These are phyloP conservation scores for Crithidia mellificae DNA, from an alignment of 208 protist genomes.

Conservation along the genomic window DNA sequence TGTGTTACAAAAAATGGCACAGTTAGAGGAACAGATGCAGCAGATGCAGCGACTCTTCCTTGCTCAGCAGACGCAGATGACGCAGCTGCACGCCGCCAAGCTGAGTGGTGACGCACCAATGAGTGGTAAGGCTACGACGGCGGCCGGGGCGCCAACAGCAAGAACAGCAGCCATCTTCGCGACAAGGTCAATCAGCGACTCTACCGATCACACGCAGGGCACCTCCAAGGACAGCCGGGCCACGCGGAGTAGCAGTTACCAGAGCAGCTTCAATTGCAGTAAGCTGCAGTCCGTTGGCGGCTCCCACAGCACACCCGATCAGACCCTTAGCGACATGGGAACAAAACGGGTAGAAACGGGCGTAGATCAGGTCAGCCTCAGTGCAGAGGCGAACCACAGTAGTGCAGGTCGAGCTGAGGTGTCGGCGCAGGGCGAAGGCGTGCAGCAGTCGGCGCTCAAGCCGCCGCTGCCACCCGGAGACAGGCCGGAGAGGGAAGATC, in stretches of 20 bases:
- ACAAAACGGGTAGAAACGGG: background rate
- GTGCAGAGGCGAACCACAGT: no score
- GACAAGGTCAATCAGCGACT: background rate
- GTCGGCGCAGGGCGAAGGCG: background rate
- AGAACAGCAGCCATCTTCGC: no score
- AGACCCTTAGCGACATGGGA: background rate
- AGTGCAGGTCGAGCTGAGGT: background rate
- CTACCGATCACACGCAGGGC: background rate
- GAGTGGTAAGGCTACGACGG: no score
- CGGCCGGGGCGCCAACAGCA: background rate
- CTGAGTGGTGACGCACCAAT: no score
- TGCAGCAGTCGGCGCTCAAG: background rate
- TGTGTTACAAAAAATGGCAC: slow-evolving; percentile 1
- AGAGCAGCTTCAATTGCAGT: slow-evolving; percentile 13
- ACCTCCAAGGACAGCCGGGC: slow-evolving; percentile 14
- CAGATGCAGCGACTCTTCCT: slow-evolving; percentile 14
- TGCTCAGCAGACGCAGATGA: slow-evolving; percentile 4
- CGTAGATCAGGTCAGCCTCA: background rate
- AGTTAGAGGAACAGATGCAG: slow-evolving; percentile 6
- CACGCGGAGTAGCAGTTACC: slow-evolving; percentile 10
- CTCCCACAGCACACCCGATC: background rate
- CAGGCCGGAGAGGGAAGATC: background rate
- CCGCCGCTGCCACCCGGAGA: background rate
- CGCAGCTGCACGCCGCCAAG: slow-evolving; percentile 12
- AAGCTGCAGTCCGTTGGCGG: background rate